phyloP scores from a whole-genome alignment of 306 rosid genomes.

The Begonia fuchsioides region DNA sequence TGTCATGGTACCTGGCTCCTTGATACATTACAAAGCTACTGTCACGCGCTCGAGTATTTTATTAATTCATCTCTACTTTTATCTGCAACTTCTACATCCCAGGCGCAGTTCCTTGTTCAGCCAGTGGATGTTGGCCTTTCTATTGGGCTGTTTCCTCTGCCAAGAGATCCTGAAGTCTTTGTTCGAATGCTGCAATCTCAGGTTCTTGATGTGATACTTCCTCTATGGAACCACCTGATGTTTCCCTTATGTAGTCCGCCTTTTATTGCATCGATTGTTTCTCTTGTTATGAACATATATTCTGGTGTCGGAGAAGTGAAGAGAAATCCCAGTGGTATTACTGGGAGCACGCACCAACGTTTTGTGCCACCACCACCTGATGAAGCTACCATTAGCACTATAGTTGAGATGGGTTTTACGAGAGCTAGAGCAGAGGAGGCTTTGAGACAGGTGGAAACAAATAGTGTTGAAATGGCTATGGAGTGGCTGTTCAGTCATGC shows the following conservation, averaged over 20 bases:
- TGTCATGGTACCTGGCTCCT: conserved; percentile 74
- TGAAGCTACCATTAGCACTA: conserved; percentile 79
- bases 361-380: conserved; percentile 84
- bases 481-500: conserved; percentile 93
- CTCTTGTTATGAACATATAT: conserved; percentile 75
- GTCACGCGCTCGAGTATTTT: conserved; percentile 80
- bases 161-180: conserved; percentile 93
- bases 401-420: conserved; percentile 95
- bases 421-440: conserved; percentile 99
- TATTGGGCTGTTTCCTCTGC: conserved; percentile 92
- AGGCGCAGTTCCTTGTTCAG: conserved; percentile 82
- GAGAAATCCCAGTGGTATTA: conserved; percentile 54
- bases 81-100: conserved; percentile 79
- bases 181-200: conserved; percentile 94
- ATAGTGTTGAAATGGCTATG: conserved; percentile 99
- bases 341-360: conserved; percentile 55
- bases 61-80: conserved; percentile 81
- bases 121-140: conserved; percentile 94
- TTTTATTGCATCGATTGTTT: conserved; percentile 74
- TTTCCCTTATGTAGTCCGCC: conserved; percentile 65
- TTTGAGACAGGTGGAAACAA: conserved; percentile 80
- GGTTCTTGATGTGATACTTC: conserved; percentile 81
- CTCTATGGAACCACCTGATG: conserved; percentile 85
- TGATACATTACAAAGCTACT: conserved; percentile 79
- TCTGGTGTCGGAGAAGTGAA: conserved; percentile 96